These are phyloP conservation scores for Xenoacremonium recifei DNA, from an alignment of 2,329 filamentous ascomycete species.

Conservation along the genomic window DNA sequence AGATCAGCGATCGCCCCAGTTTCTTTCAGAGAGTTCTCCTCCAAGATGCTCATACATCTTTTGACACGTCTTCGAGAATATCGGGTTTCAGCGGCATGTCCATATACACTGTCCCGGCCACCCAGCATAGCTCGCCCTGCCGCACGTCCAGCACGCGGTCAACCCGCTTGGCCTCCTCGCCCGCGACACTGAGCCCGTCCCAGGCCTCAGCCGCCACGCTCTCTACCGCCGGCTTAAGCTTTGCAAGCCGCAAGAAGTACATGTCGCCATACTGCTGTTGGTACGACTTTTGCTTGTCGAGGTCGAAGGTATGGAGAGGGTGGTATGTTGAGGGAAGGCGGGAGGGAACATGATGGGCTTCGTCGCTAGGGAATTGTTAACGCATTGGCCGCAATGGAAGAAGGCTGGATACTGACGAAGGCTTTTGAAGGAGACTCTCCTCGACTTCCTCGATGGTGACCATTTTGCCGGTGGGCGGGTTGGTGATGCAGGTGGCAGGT, in stretches of 20 bases:
- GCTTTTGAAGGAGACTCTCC: conserved; percentile 32
- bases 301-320: conserved; percentile 70
- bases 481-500: conserved; percentile 4
- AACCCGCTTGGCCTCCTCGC: conserved; percentile 71
- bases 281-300: conserved; percentile 74
- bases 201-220: conserved; percentile 72
- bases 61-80: conserved; percentile 90
- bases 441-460: conserved; percentile 33
- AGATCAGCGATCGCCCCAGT: conserved; percentile 3
- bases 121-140: conserved; percentile 94
- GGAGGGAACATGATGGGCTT: conserved; percentile 41
- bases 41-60: conserved; percentile 63
- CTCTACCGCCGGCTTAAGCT: conserved; percentile 82
- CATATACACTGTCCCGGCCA: conserved; percentile 93
- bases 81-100: conserved; percentile 96
- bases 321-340: conserved; percentile 64
- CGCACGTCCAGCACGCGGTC: conserved; percentile 92
- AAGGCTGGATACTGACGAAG: conserved; percentile 26
- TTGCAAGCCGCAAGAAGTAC: conserved; percentile 89
- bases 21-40: no score
- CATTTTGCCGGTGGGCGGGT: conserved; percentile 23
- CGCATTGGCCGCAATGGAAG: not conserved
- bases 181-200: conserved; percentile 74
- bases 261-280: conserved; percentile 96
- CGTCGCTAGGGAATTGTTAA: conserved; percentile 25